Conservation (phyloP, 768 basidiomycete genomes). For the Tulasnella sp. region DNA sequence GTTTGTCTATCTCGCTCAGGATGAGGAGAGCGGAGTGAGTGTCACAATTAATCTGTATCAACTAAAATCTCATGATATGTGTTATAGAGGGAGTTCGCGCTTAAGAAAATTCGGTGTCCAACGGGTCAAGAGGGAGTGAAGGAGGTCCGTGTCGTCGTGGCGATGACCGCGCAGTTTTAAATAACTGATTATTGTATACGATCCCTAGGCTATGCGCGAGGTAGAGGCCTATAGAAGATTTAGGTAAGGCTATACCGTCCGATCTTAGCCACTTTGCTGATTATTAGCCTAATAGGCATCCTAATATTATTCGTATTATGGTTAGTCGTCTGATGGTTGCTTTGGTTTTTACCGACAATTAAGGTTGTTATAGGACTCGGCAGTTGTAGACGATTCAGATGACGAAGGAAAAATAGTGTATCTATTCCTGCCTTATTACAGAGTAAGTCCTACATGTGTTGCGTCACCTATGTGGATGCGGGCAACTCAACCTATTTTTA, state of each 20-base stretch:
- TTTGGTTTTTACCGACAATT: background rate
- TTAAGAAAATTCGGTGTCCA: conserved; percentile 95
- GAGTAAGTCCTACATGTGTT: conserved; percentile 33
- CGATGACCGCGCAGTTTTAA: background rate
- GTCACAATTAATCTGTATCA: background rate
- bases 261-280: background rate
- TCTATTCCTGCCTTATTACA: conserved; percentile 88
- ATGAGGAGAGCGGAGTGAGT: conserved; percentile 70
- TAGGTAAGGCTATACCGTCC: conserved; percentile 40
- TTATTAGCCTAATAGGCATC: conserved; percentile 44
- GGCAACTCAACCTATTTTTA: conserved; percentile 23
- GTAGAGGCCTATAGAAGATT: conserved; percentile 91
- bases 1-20: conserved; percentile 79
- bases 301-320: conserved; percentile 91
- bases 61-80: conserved; percentile 1
- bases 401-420: conserved; percentile 93
- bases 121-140: conserved; percentile 78
- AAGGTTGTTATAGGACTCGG: conserved; percentile 60
- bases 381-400: conserved; percentile 84
- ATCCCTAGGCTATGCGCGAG: conserved; percentile 54
- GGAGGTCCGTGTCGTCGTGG: conserved; percentile 33
- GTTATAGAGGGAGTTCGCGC: conserved; percentile 72
- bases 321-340: conserved; percentile 29
- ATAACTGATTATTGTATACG: background rate
- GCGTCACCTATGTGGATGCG: too few relatives aligned